Base-by-base conservation (phyloP, 306 rosid genomes). In the Castanospermum australe region DNA sequence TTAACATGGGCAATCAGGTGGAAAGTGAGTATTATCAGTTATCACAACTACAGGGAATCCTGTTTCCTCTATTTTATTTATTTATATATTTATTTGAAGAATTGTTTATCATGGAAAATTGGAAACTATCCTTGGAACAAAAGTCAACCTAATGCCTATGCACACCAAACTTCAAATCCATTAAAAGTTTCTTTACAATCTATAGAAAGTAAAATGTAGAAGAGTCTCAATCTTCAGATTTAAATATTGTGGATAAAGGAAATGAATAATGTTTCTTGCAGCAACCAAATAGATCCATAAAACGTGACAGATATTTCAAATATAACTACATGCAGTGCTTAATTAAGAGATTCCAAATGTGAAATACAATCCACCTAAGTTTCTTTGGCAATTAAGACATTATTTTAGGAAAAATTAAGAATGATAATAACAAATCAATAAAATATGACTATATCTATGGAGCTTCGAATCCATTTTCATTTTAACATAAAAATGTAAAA, bases 1-100 rank as follows among this genome's bases (percentile, higher is more conserved):
- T 17, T 35, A 80, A 44, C 51, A 61, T 75, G 30, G 77, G 68
- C 25, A 84, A 52, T 60, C 35, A 14, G 63, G 39, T 80, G 35
- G 61, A 79, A 48, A 51, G 66, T 55, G 25, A 67, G 22, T 71
- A 15, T 44, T n/a, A 47, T 12, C 60, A 39, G 10, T 44, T n/a
- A 47, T 12, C 60, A 39, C 39, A 18, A 55, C 33, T 59, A 55
- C 14, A 78, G 5, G 14, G 30, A 33, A 71, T 17, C 24, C n/a
- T 30, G 3, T 22, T 71, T 42, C 36, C 55, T 42, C 44, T 65
- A 17, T 14, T 42, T 32, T 65, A 17, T 14, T 42, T 32, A 30
- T 15, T 25, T 48, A 28, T 11, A 24, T 38, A 28, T 38, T 42
- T 22, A 42, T 28, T n/a, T n/a, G 20, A 78, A 28, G 13, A 62